These are phyloP conservation scores for Daldinia sp. DNA, from an alignment of 2,329 filamentous ascomycete species.

Conservation along the genomic window DNA sequence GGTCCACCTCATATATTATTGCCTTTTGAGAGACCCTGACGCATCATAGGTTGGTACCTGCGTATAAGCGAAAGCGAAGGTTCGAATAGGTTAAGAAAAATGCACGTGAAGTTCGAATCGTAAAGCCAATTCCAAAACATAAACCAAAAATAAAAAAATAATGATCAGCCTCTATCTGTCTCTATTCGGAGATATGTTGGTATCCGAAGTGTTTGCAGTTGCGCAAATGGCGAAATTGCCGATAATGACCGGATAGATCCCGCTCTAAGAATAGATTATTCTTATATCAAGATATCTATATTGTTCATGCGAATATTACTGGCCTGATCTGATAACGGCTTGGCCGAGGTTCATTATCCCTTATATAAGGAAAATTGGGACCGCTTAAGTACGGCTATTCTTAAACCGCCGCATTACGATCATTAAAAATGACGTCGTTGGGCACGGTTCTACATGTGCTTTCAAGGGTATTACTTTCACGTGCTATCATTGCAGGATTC, in stretches of 20 bases:
- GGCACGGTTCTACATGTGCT: no score
- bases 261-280: conserved; percentile 14
- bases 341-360: conserved; percentile 20
- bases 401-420: conserved; percentile 18
- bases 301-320: conserved; percentile 4
- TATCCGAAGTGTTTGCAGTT: conserved; percentile 3
- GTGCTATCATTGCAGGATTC: no score
- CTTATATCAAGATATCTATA: conserved; percentile 21
- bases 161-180: conserved; percentile 7
- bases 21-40: conserved; percentile 1
- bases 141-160: conserved; percentile 2
- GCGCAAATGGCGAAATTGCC: conserved; percentile 25
- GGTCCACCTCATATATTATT: conserved; percentile 23
- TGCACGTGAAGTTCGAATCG: neutral
- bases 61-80: conserved; percentile 2
- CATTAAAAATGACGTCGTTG: neutral
- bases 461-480: no score
- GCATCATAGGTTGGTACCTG: conserved; percentile 28
- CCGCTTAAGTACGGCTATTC: conserved; percentile 15
- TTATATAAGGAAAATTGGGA: neutral
- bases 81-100: neutral
- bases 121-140: neutral
- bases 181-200: conserved; percentile 1
- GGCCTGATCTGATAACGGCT: neutral
- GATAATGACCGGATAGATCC: conserved; percentile 16